Evolutionary conservation across 2,329 filamentous ascomycete species (phyloP).

Genomic region (Ophiobolus disseminans): DNA sequence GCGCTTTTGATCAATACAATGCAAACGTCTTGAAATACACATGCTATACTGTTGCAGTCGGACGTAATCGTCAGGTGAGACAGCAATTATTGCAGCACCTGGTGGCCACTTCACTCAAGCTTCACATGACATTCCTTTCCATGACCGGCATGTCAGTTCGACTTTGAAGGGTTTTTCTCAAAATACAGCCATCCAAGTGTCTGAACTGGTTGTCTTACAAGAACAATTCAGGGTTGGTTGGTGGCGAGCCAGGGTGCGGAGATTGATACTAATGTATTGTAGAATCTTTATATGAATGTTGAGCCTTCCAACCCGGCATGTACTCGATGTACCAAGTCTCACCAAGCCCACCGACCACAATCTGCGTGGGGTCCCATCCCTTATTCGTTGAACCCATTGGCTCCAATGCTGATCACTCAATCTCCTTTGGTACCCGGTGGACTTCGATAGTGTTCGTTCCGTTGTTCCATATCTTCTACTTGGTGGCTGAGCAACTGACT

Average conservation of each 20-base stretch:
- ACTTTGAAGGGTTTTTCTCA: no score
- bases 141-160: no score
- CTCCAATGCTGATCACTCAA: no score
- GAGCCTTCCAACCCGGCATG: conserved; percentile 10
- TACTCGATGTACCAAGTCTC: background rate
- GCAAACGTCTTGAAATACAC: no score
- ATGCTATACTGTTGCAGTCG: no score
- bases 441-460: background rate
- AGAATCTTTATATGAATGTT: conserved; percentile 13
- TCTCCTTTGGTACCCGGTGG: no score
- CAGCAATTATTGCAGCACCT: no score
- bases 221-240: background rate
- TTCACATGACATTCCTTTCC: no score
- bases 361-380: background rate
- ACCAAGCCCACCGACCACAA: background rate
- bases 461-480: background rate
- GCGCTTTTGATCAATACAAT: no score
- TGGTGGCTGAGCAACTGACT: background rate
- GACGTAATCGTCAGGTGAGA: no score
- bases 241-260: background rate
- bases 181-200: background rate
- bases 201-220: background rate
- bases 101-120: no score
- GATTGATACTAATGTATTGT: conserved; percentile 8
- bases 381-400: background rate